These are phyloP conservation scores for Leptomonas seymouri DNA, from an alignment of 208 protist species.

Conservation along the genomic window DNA sequence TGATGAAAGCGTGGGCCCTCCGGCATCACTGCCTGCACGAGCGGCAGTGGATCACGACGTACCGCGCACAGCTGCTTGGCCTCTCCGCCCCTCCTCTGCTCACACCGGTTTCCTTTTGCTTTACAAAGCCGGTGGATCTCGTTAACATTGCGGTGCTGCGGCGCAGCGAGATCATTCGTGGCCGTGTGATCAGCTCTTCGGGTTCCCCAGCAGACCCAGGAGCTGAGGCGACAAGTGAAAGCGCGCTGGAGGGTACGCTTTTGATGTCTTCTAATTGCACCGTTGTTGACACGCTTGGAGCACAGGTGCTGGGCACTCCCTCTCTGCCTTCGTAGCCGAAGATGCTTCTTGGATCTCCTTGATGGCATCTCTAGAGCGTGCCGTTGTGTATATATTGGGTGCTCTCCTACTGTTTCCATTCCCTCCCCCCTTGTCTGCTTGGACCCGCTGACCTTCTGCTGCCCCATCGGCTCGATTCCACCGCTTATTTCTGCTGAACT, in stretches of 20 bases:
- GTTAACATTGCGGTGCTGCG: conserved; percentile 35
- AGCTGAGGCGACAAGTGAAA: neutral
- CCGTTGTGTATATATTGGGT: too few species aligned
- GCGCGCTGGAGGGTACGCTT: neutral
- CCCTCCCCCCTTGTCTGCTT: too few species aligned
- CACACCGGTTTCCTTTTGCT: conserved; percentile 18
- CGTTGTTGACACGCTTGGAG: neutral
- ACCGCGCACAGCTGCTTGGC: conserved; percentile 18
- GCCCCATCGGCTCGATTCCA: too few species aligned
- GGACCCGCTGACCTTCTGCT: too few species aligned
- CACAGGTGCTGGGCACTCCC: neutral
- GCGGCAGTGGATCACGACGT: conserved; percentile 52
- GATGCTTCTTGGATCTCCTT: neutral
- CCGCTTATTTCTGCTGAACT: neutral
- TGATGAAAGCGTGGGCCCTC: conserved; percentile 67
- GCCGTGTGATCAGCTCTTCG: neutral
- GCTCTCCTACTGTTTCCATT: neutral
- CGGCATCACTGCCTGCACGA: conserved; percentile 51
- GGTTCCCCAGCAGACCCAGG: neutral
- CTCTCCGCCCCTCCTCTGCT: conserved; percentile 8
- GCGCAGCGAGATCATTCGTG: conserved; percentile 1
- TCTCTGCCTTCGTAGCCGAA: neutral
- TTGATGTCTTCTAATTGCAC: neutral
- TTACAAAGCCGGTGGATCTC: conserved; percentile 13
- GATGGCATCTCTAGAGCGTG: too few species aligned